Evolutionary conservation across 768 basidiomycete species (phyloP), one percentile per base, ranked within the genome.

Genomic region (Trametes maxima): DNA sequence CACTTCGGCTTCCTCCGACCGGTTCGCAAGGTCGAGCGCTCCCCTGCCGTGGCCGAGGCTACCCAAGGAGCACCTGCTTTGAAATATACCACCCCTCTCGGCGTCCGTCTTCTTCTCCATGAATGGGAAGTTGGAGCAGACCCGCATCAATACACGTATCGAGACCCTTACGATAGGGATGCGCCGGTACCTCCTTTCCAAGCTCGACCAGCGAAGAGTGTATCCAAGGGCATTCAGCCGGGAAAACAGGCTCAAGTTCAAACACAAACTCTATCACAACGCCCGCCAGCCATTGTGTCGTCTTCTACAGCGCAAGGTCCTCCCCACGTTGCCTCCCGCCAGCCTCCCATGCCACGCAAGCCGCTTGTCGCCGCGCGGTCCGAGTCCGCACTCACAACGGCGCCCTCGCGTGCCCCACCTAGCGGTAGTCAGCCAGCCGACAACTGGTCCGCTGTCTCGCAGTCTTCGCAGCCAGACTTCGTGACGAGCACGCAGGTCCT

Each of bases 401-500:
- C 47, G 5, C 54, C 61, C 37, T 57, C 44, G 44, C 54, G 42
- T 12, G 24, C 46, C 7, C 35, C 28, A 0, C 51, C 52, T 28
- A 57, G 53, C n/a, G 56, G 60, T 28, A 67, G 67, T 44, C 68
- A 73, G 55, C 65, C 67, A 33, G 49, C 59, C n/a, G 49, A 68
- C 45, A 21, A 28, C 16, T 35, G 17, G 51, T 25, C 33, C 12
- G 35, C 54, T 33, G 28, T 33, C 51, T 65, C 56, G 5, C 50
- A 56, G 10, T 69, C 63, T 25, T 75, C 76, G 17, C 85, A 87
- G 62, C 28, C 28, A 33, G 79, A 80, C 17, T 53, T 74, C 16
- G 75, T 83, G 74, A 73, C 78, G 37, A 91, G 82, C 64, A 93
- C 91, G 2, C 91, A 94, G 69, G 73, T 87, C 7, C 71, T 90